Evolutionary conservation across 805 yeast species (phyloP), one percentile per base, ranked within the genome.

Genomic region (Cyberlindnera maclurae): DNA sequence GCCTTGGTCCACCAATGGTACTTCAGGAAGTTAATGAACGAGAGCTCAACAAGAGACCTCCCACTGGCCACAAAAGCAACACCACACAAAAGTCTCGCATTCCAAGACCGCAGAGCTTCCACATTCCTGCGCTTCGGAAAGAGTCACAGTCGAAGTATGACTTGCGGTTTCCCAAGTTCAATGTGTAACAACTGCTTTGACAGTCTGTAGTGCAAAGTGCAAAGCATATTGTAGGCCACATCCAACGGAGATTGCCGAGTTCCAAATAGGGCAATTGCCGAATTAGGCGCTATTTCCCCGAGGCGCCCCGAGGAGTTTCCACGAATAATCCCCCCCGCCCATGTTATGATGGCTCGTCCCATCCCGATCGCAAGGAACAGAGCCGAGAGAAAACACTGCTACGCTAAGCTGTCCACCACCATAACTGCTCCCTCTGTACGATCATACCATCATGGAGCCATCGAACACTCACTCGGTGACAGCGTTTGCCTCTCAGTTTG

Each of bases 401-500:
- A n/a, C n/a, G n/a, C n/a, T n/a, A n/a, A n/a, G n/a, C n/a, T n/a
- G n/a, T n/a, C n/a, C n/a, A n/a, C n/a, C n/a, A n/a, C n/a, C n/a
- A n/a, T n/a, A n/a, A 20, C 8, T 8, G 24, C 24, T 6, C 8
- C 8, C 24, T 20, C n/a, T 20, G 24, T 20, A 20, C 24, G 5
- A 20, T 20, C 24, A 20, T n/a, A n/a, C 24, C 24, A 20, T 20
- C 24, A 20, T 20, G 24, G 24, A 8, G 8, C 24, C 24, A 8
- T 5, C 8, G 8, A 20, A 20, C 24, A 20, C 24, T 6, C 24
- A 20, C 24, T 8, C 24, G 8, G 24, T 20, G 24, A 24, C 38
- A 20, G 43, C 51, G n/a, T 47, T 47, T 29, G 42, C 42, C 13
- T 26, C 42, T 20, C 51, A 47, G 37, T 31, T 47, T 12, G 48